phyloP scores from a whole-genome alignment of 2,329 filamentous ascomycete genomes.

The Trichophyton verrucosum region DNA sequence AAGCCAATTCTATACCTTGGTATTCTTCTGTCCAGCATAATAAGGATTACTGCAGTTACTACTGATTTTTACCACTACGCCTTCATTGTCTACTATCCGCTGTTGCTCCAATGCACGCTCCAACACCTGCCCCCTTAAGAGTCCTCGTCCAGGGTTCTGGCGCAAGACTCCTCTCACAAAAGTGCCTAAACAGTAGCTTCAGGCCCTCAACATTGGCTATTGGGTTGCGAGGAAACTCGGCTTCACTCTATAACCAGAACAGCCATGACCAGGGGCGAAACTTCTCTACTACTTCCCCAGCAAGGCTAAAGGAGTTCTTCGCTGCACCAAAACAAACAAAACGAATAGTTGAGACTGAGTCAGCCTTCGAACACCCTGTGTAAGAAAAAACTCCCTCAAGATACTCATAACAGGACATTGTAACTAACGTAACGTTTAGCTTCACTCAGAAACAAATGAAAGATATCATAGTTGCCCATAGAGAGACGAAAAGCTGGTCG shows the following conservation, averaged over 20 bases:
- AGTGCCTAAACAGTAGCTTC: constrained; percentile 6
- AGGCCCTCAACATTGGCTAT: constrained; percentile 3
- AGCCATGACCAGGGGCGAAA: constrained; percentile 14
- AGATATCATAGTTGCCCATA: constrained; percentile 60
- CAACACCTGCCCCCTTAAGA: constrained; percentile 7
- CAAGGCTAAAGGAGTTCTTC: constrained; percentile 42
- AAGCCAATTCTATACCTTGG: neutral
- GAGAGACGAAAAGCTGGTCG: constrained; percentile 56
- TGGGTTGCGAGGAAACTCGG: constrained; percentile 6
- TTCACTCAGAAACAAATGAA: constrained; percentile 74
- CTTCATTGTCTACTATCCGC: neutral
- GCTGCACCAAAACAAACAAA: constrained; percentile 46
- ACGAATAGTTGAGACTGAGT: constrained; percentile 49
- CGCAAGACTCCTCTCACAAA: constrained; percentile 11
- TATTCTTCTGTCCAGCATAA: neutral
- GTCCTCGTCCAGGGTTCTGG: constrained; percentile 8
- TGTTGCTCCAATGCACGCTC: neutral
- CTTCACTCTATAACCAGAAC: neutral
- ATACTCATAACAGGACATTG: neutral
- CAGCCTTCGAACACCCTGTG: constrained; percentile 58
- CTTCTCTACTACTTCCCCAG: constrained; percentile 29
- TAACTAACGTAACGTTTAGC: constrained; percentile 14
- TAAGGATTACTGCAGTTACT: neutral
- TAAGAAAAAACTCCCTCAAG: constrained; percentile 17
- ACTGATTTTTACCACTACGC: neutral